Base-by-base conservation (phyloP, 441 rosid species). In the Eruca vesicaria region DNA sequence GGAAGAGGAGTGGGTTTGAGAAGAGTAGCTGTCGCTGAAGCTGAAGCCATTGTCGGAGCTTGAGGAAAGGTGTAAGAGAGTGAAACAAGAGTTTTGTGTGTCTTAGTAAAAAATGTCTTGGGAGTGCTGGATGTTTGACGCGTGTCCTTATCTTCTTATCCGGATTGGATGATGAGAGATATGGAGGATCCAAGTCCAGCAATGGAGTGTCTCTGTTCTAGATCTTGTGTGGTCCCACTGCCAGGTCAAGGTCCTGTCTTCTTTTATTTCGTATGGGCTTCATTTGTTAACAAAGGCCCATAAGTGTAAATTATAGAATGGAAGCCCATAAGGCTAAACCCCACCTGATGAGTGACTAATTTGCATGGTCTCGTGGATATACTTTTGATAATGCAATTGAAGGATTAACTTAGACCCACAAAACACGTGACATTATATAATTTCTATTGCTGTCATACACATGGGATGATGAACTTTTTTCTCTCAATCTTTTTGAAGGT, bases 81-180 rank as follows among this genome's bases (percentile, higher is more conserved):
- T 10, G 31, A 23, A 19, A 9, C 15, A 19, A n/a, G 59, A 0
- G 63, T 45, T 38, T 58, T 33, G 56, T 41, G 72, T 43, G 76
- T 78, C n/a, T 56, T 71, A 43, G 59, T 69, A 75, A 64, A 48
- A 20, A 23, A 52, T 11, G 21, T 63, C 32, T 38, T 21, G 0
- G 15, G 14, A 20, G 69, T 63, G 75, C 52, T 82, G 78, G 64
- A 74, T 76, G 71, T 75, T 23, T 74, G 97, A 83, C 94, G 87
- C 94, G 94, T 88, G 85, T 79, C 71, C 91, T 90, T 94, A 90
- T 91, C 95, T 36, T 83, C 95, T 94, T 90, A 91, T 94, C 96
- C 73, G 28, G 56, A 71, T 38, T 63, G 56, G 61, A 78, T 84
- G 91, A 81, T 80, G 6, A 28, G 68, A 74, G 81, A 60, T 38